Percentiles rank a stretch among this genome's conserved stretches.
Conservation (phyloP, 495 filamentous ascomycete species). For the Bacidia rubella region DNA sequence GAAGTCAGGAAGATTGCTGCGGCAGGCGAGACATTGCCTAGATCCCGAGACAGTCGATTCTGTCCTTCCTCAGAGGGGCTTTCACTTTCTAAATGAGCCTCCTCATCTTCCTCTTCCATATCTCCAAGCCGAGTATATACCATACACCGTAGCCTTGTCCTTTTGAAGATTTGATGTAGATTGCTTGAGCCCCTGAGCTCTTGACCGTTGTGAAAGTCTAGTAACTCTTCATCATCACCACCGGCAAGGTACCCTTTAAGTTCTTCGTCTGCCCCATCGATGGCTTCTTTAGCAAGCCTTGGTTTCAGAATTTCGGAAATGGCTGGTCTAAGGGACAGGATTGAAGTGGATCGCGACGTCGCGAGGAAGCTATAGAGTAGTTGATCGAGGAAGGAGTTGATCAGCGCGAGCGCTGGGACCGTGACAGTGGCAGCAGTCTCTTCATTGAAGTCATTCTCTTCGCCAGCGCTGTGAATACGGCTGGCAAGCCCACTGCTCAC, state of each 20-base stretch:
- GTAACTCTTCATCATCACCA: constrained; percentile 51
- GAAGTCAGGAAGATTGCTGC: constrained; percentile 93
- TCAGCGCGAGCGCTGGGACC: constrained; percentile 55
- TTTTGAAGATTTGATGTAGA: constrained; percentile 76
- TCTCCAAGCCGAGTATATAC: constrained; percentile 94
- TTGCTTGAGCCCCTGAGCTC: constrained; percentile 56
- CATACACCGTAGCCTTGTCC: constrained; percentile 87
- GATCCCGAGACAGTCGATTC: constrained; percentile 40
- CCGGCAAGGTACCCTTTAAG: constrained; percentile 74
- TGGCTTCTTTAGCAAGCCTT: constrained; percentile 74
- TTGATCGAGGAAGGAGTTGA: constrained; percentile 92
- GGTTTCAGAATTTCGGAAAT: constrained; percentile 79
- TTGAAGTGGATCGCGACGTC: constrained; percentile 64
- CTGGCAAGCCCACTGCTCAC: constrained; percentile 76
- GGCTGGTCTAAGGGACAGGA: constrained; percentile 66
- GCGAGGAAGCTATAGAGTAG: constrained; percentile 78
- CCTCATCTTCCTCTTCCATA: constrained; percentile 95
- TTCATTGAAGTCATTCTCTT: constrained; percentile 48
- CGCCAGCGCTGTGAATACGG: constrained; percentile 49
- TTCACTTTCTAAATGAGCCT: constrained; percentile 64
- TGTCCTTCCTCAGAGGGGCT: constrained; percentile 41
- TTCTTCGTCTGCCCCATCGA: constrained; percentile 81
- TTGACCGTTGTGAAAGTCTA: constrained; percentile 39
- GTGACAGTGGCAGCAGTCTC: constrained; percentile 52
- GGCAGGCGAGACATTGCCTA: constrained; percentile 71